Evolutionary conservation across 768 basidiomycete species (phyloP), one percentile per base, ranked within the genome.

Genomic region (Neoboletus magnificus): DNA sequence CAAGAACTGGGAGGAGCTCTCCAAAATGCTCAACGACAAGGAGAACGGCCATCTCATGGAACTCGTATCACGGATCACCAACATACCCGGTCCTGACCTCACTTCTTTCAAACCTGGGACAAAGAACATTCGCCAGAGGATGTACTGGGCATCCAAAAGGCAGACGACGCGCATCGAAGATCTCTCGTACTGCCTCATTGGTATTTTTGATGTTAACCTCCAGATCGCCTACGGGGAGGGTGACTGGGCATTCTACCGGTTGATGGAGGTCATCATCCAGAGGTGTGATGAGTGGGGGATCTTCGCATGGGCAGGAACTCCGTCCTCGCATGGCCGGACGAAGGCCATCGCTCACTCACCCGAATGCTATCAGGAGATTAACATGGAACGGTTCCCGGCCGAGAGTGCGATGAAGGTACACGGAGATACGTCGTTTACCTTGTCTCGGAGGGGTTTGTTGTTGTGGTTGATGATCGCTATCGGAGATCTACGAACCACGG

Each of bases 141-240:
- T 61, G 64, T 55, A 33, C 7, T 59, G 66, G 67, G 67, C 68
- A 0, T 68, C 67, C 18, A 59, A 29, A 47, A 39, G 67, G n/a
- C 54, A 15, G 7, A 68, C 68, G 18, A 69, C 69, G 8, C 55
- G 60, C 4, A 49, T 55, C 2, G 67, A 70, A 42, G 66, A 69
- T 22, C 54, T 48, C 10, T 62, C 66, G 5, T 69, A 70, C 40
- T 70, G 53, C 4, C 58, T 69, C 36, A 46, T 69, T 20, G 60
- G 66, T 39, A 56, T 68, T 27, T 64, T 69, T 30, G 60, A 68
- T n/a, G 56, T 68, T 40, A 61, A 54, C 36, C 25, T 59, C 27
- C 10, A 60, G 1, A 62, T 62, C 44, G 50, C 60, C 5, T 62
- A 62, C 2, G 55, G 60, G 41, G 60, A 62, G 16, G 60, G 55